phyloP scores from a whole-genome alignment of 1,139 yeast genomes.

The Hansenula lynferdii region DNA sequence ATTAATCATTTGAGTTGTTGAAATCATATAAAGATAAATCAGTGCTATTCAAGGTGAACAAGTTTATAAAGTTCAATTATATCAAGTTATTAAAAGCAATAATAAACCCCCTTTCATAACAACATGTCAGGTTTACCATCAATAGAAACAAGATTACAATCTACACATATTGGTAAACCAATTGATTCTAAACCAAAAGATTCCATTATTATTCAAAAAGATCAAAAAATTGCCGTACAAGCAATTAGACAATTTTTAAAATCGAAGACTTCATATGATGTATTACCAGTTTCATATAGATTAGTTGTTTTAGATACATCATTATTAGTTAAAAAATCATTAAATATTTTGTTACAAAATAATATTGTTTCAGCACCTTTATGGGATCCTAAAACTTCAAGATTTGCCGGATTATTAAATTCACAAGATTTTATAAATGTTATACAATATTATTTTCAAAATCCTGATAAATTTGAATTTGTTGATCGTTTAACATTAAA shows the following conservation, averaged over 20 bases:
- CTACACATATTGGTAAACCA: constrained; percentile 14
- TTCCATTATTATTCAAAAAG: constrained; percentile 28
- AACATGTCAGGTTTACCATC: constrained; percentile 9
- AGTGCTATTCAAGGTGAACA: too few species aligned
- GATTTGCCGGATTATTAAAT: constrained; percentile 92
- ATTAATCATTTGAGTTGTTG: too few species aligned
- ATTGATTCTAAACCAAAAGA: constrained; percentile 2
- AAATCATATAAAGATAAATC: too few species aligned
- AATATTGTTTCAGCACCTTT: constrained; percentile 95
- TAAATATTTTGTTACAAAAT: constrained; percentile 86
- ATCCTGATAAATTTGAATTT: constrained; percentile 83
- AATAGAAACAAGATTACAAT: constrained; percentile 19
- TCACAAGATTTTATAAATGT: constrained; percentile 93
- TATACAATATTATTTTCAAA: constrained; percentile 89
- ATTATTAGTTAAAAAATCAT: constrained; percentile 81
- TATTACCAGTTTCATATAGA: constrained; percentile 91
- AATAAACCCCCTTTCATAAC: background rate
- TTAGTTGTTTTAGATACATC: constrained; percentile 93
- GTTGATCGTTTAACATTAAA: constrained; percentile 84
- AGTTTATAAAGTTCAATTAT: too few species aligned
- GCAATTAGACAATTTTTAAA: constrained; percentile 82
- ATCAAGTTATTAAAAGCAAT: too few species aligned
- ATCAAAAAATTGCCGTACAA: constrained; percentile 62
- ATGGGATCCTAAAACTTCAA: constrained; percentile 87
- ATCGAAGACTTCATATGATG: constrained; percentile 94